Evolutionary conservation across 2,329 filamentous ascomycete genomes (phyloP).

Genomic region (Exophiala lecanii-corni): DNA sequence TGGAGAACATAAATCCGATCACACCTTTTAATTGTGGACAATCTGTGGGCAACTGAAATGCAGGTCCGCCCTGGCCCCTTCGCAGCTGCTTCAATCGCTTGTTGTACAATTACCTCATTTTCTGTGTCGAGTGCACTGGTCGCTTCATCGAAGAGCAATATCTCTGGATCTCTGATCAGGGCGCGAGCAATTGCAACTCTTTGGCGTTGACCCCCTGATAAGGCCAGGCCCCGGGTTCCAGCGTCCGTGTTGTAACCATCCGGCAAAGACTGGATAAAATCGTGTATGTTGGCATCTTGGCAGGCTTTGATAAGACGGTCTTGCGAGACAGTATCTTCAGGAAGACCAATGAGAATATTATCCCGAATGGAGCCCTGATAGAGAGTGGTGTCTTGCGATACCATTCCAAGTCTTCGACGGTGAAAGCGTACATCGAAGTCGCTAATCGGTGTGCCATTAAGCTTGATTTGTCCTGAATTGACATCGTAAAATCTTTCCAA

Average conservation of each 20-base stretch:
- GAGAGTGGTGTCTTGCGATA: conserved; percentile 86
- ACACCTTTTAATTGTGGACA: conserved; percentile 71
- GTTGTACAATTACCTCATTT: conserved; percentile 67
- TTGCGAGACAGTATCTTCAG: conserved; percentile 57
- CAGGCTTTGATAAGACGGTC: conserved; percentile 73
- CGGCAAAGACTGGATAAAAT: conserved; percentile 47
- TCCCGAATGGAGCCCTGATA: conserved; percentile 88
- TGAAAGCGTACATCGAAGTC: conserved; percentile 79
- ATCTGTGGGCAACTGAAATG: conserved; percentile 68
- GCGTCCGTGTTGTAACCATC: conserved; percentile 49
- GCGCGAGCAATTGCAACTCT: conserved; percentile 64
- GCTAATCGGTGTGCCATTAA: conserved; percentile 78
- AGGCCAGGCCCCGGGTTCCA: conserved; percentile 47
- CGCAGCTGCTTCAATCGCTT: conserved; percentile 56
- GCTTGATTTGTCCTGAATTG: conserved; percentile 66
- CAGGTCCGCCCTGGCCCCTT: conserved; percentile 51
- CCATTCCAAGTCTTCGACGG: conserved; percentile 73
- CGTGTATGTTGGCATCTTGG: conserved; percentile 49
- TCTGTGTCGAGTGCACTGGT: conserved; percentile 71
- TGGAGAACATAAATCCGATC: conserved; percentile 67
- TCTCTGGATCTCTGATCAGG: conserved; percentile 60
- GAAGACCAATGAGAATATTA: conserved; percentile 75
- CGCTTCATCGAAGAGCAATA: conserved; percentile 71
- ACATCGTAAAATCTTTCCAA: conserved; percentile 93
- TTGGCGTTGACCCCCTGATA: conserved; percentile 49